Evolutionary conservation across 2,329 filamentous ascomycete genomes (phyloP), one percentile per base, ranked within the genome.

Genomic region (Zopfia rhizophila): DNA sequence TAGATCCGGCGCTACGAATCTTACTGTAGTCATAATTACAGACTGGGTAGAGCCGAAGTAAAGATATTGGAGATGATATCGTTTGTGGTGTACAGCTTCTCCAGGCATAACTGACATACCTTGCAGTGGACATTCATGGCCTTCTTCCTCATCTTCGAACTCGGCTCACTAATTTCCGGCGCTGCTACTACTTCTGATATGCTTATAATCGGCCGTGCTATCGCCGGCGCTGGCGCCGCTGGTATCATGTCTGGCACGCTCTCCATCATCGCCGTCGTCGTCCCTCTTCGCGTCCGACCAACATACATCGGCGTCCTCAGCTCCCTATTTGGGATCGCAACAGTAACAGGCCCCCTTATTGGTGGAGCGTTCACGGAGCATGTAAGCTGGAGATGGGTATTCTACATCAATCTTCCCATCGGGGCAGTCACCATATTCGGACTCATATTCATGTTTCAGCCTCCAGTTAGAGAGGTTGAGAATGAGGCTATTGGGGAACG

Each of bases 111-210:
- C 33, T 7, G 10, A 10, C 2, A 53, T 13, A 19, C 14, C 17
- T 16, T 21, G 5, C 22, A 59, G 48, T 60, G 53, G 49, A 54
- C 53, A 2, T 77, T 68, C 47, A 45, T 78, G 14, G 24, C 41
- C 7, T 66, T 70, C 7, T 57, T 75, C 24, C 52, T 60, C 40
- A 28, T 81, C 45, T 83, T 84, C 51, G 79, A 82, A 55, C 14
- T 82, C 7, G 82, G 82, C 4, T 81, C 78, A 0, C 53, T 77
- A 7, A 55, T 84, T 13, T 83, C 79, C 53, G 81, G 46, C 13
- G 38, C 41, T 3, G 53, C 56, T 4, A 38, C 14, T 10, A 56
- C 55, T 2, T 60, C 56, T 10, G 18, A 31, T 6, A 53, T 55
- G 1, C 58, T 72, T 28, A 72, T 72, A 32, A 53, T 73, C n/a